Base-by-base conservation (phyloP, 2,329 filamentous ascomycete genomes). In the Colletotrichum echinochloae region DNA sequence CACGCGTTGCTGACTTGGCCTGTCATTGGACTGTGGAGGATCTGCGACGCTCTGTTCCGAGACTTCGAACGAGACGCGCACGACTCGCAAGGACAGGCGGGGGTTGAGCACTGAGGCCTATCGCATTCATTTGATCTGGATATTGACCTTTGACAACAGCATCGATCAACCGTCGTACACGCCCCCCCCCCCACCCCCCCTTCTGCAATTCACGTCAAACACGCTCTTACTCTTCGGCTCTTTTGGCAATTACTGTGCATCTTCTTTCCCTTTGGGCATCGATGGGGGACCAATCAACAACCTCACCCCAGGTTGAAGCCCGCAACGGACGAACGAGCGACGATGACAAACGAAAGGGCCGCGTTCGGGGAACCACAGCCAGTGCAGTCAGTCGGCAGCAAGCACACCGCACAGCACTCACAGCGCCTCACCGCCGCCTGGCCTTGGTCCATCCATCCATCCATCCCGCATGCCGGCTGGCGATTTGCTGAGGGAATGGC, bases 11-110 rank as follows among this genome's bases (percentile, higher is more conserved):
- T 52, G 51, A 18, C n/a, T 37, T 37, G 14, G 39, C 11, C 18
- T 28, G n/a, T 51, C 35, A 54, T 65, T 64, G 65, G 37, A 16
- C 37, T 39, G 37, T 18, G 16, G n/a, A n/a, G n/a, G n/a, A n/a
- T 52, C 26, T 46, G 46, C 60, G 60, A 67, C 57, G 35, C 30
- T 16, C 16, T 61, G 49, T 66, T 66, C 62, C 49, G 66, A 66
- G 56, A 55, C 65, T 56, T 65, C 16, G 23, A 49, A 12, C 54
- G 30, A 51, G 33, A 60, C 39, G 61, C 37, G 35, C 46, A 28
- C 26, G 23, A 11, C 46, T 49, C 23, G 16, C 8, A 26, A 51
- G 26, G n/a, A n/a, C 7, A 49, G 46, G 46, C 46, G 46, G 46
- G 46, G 46, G 46, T 12, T 2, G 16, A 16, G 39, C n/a, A 16